Evolutionary conservation across 495 filamentous ascomycete genomes (phyloP).

Genomic region (Neurospora sp.): DNA sequence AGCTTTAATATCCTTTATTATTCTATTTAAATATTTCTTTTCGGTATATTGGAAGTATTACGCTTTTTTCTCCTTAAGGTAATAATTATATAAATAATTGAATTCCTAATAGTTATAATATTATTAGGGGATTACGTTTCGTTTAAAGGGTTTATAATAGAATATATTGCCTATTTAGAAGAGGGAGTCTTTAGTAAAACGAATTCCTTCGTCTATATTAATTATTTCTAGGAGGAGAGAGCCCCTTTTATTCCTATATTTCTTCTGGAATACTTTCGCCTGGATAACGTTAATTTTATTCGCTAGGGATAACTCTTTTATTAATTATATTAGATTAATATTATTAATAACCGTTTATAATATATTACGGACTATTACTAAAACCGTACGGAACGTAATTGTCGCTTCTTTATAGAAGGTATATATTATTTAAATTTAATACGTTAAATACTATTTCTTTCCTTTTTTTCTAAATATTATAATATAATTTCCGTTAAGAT

Average conservation of each 20-base stretch:
- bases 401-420: too few relatives aligned
- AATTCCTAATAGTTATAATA: too few relatives aligned
- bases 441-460: too few relatives aligned
- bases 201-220: not conserved
- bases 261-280: not conserved
- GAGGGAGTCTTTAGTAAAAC: not conserved
- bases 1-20: not conserved
- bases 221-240: not conserved
- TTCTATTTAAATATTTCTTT: not conserved
- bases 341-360: not conserved
- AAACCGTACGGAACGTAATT: not conserved
- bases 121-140: too few relatives aligned
- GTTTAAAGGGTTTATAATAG: too few relatives aligned
- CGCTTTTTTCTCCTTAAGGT: not conserved
- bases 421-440: too few relatives aligned
- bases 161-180: not conserved
- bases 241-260: not conserved
- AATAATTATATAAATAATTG: not conserved
- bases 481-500: too few relatives aligned
- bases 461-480: too few relatives aligned
- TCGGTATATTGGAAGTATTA: not conserved
- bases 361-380: not conserved
- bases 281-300: not conserved
- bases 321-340: rapidly evolving
- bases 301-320: not conserved